Evolutionary conservation across 2,329 filamentous ascomycete species (phyloP), one percentile per base, ranked within the genome.

Genomic region (Leptographium procerum): DNA sequence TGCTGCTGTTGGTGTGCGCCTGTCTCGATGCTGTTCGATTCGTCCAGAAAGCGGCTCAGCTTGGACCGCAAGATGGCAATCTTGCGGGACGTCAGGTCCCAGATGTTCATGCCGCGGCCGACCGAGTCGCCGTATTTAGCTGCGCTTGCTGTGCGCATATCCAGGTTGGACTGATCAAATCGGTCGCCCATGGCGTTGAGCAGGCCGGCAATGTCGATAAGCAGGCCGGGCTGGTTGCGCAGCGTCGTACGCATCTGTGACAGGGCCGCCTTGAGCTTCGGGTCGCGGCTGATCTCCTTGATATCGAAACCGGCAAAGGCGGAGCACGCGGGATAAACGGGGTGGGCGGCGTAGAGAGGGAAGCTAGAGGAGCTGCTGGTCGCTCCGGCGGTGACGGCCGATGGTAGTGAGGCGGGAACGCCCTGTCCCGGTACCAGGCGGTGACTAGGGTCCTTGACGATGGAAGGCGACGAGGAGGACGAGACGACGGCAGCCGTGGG

Each of bases 41-140:
- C 61, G 14, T 79, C 76, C 0, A 75, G 71, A 73, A 75, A 80
- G 19, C 72, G 69, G 55, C 77, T 75, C 0, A 80, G 62, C 60
- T 78, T 79, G 3, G 72, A 67, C 8, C 72, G 72, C 0, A 74
- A 75, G 36, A 79, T 73, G 24, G 72, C 69, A 1, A 81, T 66
- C 51, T 79, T 79, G 43, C 73, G 70, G 0, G 77, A 73, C 0
- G 73, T 75, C 61, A 79, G 67, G 7, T 75, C 75, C 77, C 77
- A 80, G 0, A 78, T 64, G 52, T 76, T 77, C 56, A 74, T 73
- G 57, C 69, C 69, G 0, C 64, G 65, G n/a, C 66, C 71, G 0
- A 65, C 69, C 53, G 57, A 53, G 57, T 63, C 59, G 43, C 62
- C 62, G 26, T 59, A 62, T 40, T 61, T 61, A 56, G 57, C 56